These are phyloP conservation scores for Ambrosia trifida DNA, from an alignment of 129 eudicot genomes.

Conservation along the genomic window DNA sequence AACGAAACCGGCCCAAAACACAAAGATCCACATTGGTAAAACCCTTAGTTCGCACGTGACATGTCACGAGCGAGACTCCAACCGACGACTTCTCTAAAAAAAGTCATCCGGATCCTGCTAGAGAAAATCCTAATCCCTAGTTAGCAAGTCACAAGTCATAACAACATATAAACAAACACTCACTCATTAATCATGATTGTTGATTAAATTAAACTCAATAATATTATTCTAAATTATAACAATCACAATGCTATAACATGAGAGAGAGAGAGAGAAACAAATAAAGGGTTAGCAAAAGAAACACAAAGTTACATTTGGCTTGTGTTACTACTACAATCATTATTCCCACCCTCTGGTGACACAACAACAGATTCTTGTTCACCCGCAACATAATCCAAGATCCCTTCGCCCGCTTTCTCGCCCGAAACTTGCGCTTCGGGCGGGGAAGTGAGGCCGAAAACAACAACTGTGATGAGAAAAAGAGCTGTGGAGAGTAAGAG, in stretches of 20 bases:
- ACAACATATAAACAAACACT: too few relatives aligned
- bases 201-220: not conserved
- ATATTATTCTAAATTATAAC: not conserved
- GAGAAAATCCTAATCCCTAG: too few relatives aligned
- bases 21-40: too few relatives aligned
- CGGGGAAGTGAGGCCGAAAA: constrained; percentile 56
- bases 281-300: too few relatives aligned
- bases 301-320: not conserved
- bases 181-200: not conserved
- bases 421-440: constrained; percentile 40
- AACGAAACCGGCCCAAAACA: too few relatives aligned
- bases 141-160: too few relatives aligned
- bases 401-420: constrained; percentile 66
- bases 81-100: too few relatives aligned
- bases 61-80: too few relatives aligned
- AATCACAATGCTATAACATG: not conserved
- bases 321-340: not conserved
- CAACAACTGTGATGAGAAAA: constrained; percentile 50
- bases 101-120: too few relatives aligned
- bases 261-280: not conserved
- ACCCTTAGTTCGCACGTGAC: too few relatives aligned
- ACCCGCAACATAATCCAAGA: constrained; percentile 63
- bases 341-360: not conserved
- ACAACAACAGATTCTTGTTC: constrained; percentile 10
- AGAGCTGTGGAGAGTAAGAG: constrained; percentile 61